Conservation (phyloP, 306 rosid species). For the Glycine tomentella region DNA sequence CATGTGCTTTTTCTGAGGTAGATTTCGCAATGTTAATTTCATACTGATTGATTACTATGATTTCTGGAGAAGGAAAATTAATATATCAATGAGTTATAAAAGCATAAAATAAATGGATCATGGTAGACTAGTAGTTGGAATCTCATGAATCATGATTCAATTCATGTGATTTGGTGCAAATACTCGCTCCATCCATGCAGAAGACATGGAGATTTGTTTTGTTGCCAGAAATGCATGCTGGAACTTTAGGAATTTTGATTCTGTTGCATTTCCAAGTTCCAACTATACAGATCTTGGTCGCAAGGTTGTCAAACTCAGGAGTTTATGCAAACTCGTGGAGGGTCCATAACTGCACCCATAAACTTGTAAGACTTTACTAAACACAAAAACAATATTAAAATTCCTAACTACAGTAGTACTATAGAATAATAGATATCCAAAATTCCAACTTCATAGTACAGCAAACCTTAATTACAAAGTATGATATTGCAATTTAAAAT, state of each 20-base stretch:
- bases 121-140: not conserved
- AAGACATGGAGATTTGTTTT: not conserved
- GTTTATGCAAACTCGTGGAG: too few relatives aligned
- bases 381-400: not conserved
- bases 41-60: not conserved
- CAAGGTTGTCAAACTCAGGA: too few relatives aligned
- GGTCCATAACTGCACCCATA: too few relatives aligned
- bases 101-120: slow-evolving; percentile 12
- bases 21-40: slow-evolving; percentile 11
- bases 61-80: slow-evolving; percentile 9
- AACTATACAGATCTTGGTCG: not conserved
- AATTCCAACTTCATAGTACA: not conserved
- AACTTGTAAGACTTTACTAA: not conserved
- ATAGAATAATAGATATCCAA: not conserved
- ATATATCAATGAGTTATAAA: not conserved
- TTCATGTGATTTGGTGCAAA: not conserved
- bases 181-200: not conserved
- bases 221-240: not conserved
- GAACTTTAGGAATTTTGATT: slow-evolving; percentile 15
- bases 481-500: not conserved
- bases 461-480: not conserved
- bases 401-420: not conserved
- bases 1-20: slow-evolving; percentile 97
- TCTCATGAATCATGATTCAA: not conserved
- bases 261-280: not conserved